Evolutionary conservation across 345 rosid species (phyloP).

Genomic region (Eucalyptus coolabah): DNA sequence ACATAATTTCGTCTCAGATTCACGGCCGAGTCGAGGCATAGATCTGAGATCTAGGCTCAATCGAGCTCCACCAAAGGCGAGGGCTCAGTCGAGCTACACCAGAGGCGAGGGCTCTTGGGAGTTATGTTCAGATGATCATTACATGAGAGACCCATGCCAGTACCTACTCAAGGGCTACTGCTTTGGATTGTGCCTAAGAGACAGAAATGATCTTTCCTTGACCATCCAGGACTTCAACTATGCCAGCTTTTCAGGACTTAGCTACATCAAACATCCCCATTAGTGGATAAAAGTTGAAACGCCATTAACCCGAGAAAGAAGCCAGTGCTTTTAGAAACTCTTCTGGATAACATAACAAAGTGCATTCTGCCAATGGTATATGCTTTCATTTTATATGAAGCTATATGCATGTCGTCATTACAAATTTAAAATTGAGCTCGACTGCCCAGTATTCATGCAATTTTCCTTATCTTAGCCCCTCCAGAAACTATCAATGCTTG

Average conservation of each 20-base stretch:
- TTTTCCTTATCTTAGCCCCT: not conserved
- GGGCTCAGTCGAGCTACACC: too few relatives aligned
- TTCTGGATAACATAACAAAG: not conserved
- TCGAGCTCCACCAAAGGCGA: too few relatives aligned
- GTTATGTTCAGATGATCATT: constrained; percentile 10
- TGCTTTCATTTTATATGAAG: not conserved
- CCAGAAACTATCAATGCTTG: not conserved
- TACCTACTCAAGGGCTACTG: constrained; percentile 31
- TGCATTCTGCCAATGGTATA: not conserved
- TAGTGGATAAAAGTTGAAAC: not conserved
- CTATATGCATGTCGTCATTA: too few relatives aligned
- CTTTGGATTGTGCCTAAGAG: constrained; percentile 13
- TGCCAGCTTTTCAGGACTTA: not conserved
- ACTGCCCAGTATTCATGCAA: not conserved
- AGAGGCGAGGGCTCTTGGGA: too few relatives aligned
- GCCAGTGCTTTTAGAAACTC: not conserved
- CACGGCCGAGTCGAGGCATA: too few relatives aligned
- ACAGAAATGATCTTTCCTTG: not conserved
- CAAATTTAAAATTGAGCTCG: not conserved
- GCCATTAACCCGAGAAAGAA: not conserved
- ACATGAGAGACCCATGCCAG: constrained; percentile 32
- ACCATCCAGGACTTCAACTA: not conserved
- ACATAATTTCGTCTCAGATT: too few relatives aligned
- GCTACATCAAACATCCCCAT: not conserved
- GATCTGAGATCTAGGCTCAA: too few relatives aligned